A percentile compares a stretch with the other conserved stretches of the same genome.
These are phyloP conservation scores for Saccharomyces hybrid DNA, from an alignment of 1,139 yeast genomes.

Conservation along the genomic window DNA sequence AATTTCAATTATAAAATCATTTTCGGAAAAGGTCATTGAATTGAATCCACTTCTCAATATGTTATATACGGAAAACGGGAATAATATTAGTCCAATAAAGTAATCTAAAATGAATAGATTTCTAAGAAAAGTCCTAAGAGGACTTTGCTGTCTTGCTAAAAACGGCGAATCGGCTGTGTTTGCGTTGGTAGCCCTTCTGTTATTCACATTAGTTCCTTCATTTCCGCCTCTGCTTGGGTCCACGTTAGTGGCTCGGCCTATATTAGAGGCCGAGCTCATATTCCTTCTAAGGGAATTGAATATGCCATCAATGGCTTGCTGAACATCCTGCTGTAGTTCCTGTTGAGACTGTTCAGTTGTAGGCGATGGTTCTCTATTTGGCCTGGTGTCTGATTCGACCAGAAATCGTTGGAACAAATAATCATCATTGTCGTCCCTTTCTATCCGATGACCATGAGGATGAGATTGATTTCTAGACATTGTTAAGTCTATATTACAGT, in stretches of 20 bases:
- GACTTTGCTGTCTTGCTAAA: not conserved
- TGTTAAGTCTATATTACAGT: no score
- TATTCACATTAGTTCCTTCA: slow-evolving; percentile 2
- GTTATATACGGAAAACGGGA: slow-evolving; percentile 29
- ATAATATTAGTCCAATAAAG: slow-evolving; percentile 22
- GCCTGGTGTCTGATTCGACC: slow-evolving; percentile 8
- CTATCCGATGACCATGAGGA: not conserved
- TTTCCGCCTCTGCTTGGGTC: slow-evolving; percentile 1
- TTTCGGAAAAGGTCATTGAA: slow-evolving; percentile 24
- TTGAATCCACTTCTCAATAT: slow-evolving; percentile 23
- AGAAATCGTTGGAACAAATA: slow-evolving; percentile 15
- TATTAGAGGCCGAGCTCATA: slow-evolving; percentile 10
- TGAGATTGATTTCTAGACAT: not conserved
- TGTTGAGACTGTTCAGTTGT: slow-evolving; percentile 9
- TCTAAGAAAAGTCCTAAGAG: slow-evolving; percentile 18
- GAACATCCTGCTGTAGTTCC: slow-evolving; percentile 12
- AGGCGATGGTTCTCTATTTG: slow-evolving; percentile 7
- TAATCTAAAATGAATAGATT: slow-evolving; percentile 26
- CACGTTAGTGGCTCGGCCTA: slow-evolving; percentile 1
- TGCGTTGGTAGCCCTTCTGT: slow-evolving; percentile 2
- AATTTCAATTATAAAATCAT: slow-evolving; percentile 24
- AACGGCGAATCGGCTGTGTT: not conserved
- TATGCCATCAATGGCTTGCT: slow-evolving; percentile 11
- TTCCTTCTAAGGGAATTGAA: slow-evolving; percentile 6
- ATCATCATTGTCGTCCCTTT: slow-evolving; percentile 11